Conservation (phyloP, 2,329 filamentous ascomycete species). For the Drechmeria coniospora region DNA sequence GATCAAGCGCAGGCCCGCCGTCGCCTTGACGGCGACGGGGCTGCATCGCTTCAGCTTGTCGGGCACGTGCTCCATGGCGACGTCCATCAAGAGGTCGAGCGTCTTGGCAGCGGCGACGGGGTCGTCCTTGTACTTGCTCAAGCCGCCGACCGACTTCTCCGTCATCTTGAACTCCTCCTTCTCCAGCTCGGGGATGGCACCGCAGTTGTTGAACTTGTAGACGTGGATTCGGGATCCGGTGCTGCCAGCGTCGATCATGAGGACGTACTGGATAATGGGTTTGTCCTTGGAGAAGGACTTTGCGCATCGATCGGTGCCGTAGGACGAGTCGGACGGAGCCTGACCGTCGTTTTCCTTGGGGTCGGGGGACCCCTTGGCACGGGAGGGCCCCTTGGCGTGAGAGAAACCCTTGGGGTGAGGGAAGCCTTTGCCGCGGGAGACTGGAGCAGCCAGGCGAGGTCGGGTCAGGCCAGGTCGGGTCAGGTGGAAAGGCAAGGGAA, state of each 20-base stretch:
- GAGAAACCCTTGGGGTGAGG: too few species aligned
- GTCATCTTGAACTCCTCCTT: conserved; percentile 89
- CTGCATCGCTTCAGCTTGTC: conserved; percentile 83
- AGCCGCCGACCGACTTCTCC: conserved; percentile 63
- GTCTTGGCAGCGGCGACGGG: conserved; percentile 79
- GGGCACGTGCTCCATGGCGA: conserved; percentile 71
- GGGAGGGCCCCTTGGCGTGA: too few species aligned
- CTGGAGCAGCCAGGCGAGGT: too few species aligned
- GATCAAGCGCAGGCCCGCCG: conserved; percentile 79
- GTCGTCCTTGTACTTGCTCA: conserved; percentile 79
- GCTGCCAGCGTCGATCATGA: conserved; percentile 98
- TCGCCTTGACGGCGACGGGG: conserved; percentile 94
- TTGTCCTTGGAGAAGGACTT: conserved; percentile 76
- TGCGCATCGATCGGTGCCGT: conserved; percentile 60
- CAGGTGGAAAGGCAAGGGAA: background rate
- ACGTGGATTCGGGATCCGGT: conserved; percentile 97
- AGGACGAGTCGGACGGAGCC: conserved; percentile 41
- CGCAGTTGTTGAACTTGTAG: conserved; percentile 99
- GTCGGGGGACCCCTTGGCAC: too few species aligned
- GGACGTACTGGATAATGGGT: conserved; percentile 88
- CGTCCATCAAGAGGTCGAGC: conserved; percentile 74
- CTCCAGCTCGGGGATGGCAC: conserved; percentile 85
- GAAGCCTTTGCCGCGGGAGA: too few species aligned
- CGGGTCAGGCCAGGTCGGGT: background rate
- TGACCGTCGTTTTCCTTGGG: conserved; percentile 27